A percentile compares a stretch with the other conserved stretches of the same genome.
Conservation (phyloP, 2,329 filamentous ascomycete genomes). For the Venturia aucupariae region DNA sequence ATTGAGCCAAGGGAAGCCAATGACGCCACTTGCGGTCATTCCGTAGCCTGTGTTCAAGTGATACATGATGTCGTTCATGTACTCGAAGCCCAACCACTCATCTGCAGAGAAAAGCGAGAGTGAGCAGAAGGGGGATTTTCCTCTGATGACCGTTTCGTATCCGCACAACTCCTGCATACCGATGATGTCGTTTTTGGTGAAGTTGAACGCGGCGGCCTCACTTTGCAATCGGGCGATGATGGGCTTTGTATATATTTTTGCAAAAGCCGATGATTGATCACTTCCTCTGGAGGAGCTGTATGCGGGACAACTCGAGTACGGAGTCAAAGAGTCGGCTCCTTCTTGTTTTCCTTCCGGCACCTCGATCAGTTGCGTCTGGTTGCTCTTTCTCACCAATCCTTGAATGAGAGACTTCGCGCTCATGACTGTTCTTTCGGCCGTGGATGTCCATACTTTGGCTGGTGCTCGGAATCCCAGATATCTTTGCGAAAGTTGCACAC, state of each 20-base stretch:
- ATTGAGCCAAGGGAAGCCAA: conserved; percentile 60
- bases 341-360: conserved; percentile 48
- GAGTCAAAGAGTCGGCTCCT: conserved; percentile 53
- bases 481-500: conserved; percentile 48
- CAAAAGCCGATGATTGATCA: conserved; percentile 38
- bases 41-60: conserved; percentile 60
- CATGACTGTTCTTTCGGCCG: conserved; percentile 51
- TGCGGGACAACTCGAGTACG: conserved; percentile 55
- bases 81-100: conserved; percentile 60
- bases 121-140: conserved; percentile 53
- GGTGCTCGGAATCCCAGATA: conserved; percentile 48
- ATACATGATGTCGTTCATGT: conserved; percentile 54
- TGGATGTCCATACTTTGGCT: conserved; percentile 51
- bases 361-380: conserved; percentile 45
- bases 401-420: conserved; percentile 50
- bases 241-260: conserved; percentile 47
- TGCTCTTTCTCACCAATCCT: conserved; percentile 45
- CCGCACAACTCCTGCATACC: conserved; percentile 59
- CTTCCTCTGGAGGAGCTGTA: conserved; percentile 51
- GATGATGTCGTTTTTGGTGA: conserved; percentile 53
- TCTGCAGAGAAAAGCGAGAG: conserved; percentile 49
- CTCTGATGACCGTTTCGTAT: conserved; percentile 56
- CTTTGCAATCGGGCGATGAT: conserved; percentile 49
- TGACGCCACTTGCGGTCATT: conserved; percentile 44
- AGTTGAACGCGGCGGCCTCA: conserved; percentile 50